A percentile compares a stretch with the other conserved stretches of the same genome.
Conservation (phyloP, 129 eudicot species). For the Kitagawia praeruptora region DNA sequence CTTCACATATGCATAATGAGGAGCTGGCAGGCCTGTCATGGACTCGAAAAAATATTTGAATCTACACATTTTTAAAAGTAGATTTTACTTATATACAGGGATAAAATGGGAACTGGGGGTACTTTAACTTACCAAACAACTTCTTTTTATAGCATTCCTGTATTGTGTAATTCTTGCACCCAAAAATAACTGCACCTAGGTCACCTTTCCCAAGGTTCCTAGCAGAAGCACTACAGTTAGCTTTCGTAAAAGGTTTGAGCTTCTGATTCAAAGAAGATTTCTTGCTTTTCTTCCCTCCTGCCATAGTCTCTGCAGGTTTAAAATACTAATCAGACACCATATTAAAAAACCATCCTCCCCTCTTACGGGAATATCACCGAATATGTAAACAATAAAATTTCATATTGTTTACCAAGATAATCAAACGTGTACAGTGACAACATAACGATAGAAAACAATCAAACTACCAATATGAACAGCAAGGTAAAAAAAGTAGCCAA, state of each 20-base stretch:
- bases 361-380: too few relatives aligned
- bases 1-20: constrained; percentile 55
- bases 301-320: background rate
- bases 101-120: background rate
- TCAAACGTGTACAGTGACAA: background rate
- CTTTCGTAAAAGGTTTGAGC: background rate
- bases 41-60: background rate
- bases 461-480: background rate
- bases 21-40: constrained; percentile 62
- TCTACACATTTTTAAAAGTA: background rate
- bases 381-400: background rate
- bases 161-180: constrained; percentile 59
- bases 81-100: background rate
- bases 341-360: background rate
- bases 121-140: constrained; percentile 53
- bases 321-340: background rate
- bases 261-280: background rate
- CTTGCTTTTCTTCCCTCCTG: background rate
- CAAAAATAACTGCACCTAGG: constrained; percentile 68
- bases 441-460: background rate
- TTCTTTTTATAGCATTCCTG: constrained; percentile 39
- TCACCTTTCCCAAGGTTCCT: constrained; percentile 46
- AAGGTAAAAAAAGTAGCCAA: background rate
- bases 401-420: background rate
- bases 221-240: constrained; percentile 34